These are phyloP conservation scores for Termitomyces sp. DNA, from an alignment of 768 basidiomycete genomes.

Conservation along the genomic window DNA sequence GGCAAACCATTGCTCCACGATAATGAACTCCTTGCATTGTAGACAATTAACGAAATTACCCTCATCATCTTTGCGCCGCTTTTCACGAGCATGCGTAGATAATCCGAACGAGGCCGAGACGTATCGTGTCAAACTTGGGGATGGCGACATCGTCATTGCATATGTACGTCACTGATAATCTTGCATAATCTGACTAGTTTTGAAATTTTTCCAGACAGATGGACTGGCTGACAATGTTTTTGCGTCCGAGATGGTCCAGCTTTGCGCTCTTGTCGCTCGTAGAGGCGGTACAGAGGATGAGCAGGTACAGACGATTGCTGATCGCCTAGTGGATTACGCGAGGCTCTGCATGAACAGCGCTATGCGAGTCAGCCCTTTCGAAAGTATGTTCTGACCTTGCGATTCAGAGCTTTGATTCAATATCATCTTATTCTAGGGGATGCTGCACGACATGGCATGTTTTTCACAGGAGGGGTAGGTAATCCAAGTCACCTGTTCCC, in stretches of 20 bases:
- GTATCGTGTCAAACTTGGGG: conserved; percentile 36
- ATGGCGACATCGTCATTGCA: conserved; percentile 48
- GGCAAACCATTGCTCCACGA: conserved; percentile 1
- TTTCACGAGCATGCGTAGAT: conserved; percentile 48
- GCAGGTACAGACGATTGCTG: conserved; percentile 66
- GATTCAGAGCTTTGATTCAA: neutral
- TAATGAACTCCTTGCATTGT: conserved; percentile 13
- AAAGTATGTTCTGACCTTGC: conserved; percentile 38
- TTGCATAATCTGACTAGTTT: neutral
- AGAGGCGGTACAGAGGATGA: conserved; percentile 48
- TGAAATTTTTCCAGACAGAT: conserved; percentile 33
- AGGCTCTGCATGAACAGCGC: conserved; percentile 64
- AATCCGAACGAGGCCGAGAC: conserved; percentile 42
- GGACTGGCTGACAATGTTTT: conserved; percentile 61
- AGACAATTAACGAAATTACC: conserved; percentile 54
- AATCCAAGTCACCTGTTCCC: neutral
- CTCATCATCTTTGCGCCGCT: conserved; percentile 32
- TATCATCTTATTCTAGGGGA: conserved; percentile 35
- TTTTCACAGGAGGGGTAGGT: conserved; percentile 71
- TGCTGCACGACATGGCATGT: conserved; percentile 59
- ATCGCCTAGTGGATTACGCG: conserved; percentile 67
- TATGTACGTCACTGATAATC: conserved; percentile 28
- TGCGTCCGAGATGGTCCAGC: conserved; percentile 59
- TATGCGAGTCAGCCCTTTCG: conserved; percentile 65
- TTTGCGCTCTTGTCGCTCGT: conserved; percentile 63